Base-by-base conservation (phyloP, 257 asterid genomes). In the Solanum chmielewskii region DNA sequence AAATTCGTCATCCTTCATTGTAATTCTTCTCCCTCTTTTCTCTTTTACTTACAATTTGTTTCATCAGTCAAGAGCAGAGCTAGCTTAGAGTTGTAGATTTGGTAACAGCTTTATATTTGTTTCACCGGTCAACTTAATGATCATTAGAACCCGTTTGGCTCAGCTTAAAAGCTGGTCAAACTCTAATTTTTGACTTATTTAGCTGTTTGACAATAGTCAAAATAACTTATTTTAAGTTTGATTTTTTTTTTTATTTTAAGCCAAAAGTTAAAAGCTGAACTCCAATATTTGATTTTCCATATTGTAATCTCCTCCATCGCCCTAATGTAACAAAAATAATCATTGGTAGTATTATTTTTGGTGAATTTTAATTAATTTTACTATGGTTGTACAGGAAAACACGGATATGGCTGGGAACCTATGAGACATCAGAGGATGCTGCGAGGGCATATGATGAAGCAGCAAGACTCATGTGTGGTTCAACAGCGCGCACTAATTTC, bases 371-470 rank as follows among this genome's bases (percentile, higher is more conserved):
- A 60, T 35, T 35, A 6, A 35, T 35, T 31, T 60, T 23, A 60
- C 7, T 4, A 9, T 60, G 4, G 69, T 60, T 12, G 18, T 52
- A 81, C 88, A 95, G 98, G 89, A 95, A 95, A 89, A 94, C 95
- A 3, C 90, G 98, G 82, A 91, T 95, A 76, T 95, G 98, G 98
- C 86, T 95, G 39, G 98, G 98, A 18, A 95, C 98, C 35, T 95
- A 92, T 76, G 95, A 92, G 92, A 95, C 95, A 15, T 95, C 98
- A 66, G 98, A 95, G 86, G 96, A 90, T 60, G 98, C 98, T 5
- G 98, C 98, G 2, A 84, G 93, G 83, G 98, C 96, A 3, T 95
- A 95, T 11, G 98, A 95, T 64, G 98, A 93, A 90, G 98, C 98
- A 11, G 98, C 98, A 9, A 87, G 94, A 81, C 88, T 93, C 25